Evolutionary conservation across 805 yeast genomes (phyloP).

Genomic region (Schwanniomyces pseudopolymorphus): DNA sequence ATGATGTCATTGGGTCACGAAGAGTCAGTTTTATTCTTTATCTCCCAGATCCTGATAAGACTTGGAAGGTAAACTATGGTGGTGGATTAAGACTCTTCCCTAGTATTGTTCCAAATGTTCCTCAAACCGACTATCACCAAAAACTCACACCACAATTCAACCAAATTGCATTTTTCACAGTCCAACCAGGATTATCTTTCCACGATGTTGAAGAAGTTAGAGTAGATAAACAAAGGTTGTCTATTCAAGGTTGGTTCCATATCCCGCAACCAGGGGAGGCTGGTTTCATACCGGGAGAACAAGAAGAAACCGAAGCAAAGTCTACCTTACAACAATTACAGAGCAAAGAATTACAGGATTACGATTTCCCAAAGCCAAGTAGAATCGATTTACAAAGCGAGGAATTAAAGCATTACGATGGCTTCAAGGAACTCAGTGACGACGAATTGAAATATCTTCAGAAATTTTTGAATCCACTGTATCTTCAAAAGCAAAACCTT

Average conservation of each 20-base stretch:
- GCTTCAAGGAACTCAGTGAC: slow-evolving; percentile 16
- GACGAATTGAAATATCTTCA: slow-evolving; percentile 51
- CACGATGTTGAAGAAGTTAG: slow-evolving; percentile 98
- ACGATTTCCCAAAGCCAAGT: slow-evolving; percentile 73
- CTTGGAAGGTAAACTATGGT: slow-evolving; percentile 91
- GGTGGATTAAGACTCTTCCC: slow-evolving; percentile 89
- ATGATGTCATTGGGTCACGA: slow-evolving; percentile 95
- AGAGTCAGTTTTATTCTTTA: slow-evolving; percentile 90
- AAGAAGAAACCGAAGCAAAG: slow-evolving; percentile 69
- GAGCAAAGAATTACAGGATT: slow-evolving; percentile 71
- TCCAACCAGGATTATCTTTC: slow-evolving; percentile 93
- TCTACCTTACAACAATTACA: slow-evolving; percentile 80
- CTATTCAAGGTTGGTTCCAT: slow-evolving; percentile 99
- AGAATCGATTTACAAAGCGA: slow-evolving; percentile 42
- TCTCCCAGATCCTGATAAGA: slow-evolving; percentile 85
- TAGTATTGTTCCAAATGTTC: slow-evolving; percentile 85
- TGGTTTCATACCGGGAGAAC: slow-evolving; percentile 81
- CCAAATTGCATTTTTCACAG: slow-evolving; percentile 93
- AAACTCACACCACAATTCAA: slow-evolving; percentile 90
- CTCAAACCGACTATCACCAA: slow-evolving; percentile 68
- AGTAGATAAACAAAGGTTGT: slow-evolving; percentile 84
- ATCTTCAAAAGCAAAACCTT: slow-evolving; percentile 40
- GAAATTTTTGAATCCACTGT: slow-evolving; percentile 55
- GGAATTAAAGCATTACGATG: slow-evolving; percentile 31
- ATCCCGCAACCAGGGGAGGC: slow-evolving; percentile 92